Conservation (phyloP, 2,329 filamentous ascomycete species). For the Trichoderma sp. region DNA sequence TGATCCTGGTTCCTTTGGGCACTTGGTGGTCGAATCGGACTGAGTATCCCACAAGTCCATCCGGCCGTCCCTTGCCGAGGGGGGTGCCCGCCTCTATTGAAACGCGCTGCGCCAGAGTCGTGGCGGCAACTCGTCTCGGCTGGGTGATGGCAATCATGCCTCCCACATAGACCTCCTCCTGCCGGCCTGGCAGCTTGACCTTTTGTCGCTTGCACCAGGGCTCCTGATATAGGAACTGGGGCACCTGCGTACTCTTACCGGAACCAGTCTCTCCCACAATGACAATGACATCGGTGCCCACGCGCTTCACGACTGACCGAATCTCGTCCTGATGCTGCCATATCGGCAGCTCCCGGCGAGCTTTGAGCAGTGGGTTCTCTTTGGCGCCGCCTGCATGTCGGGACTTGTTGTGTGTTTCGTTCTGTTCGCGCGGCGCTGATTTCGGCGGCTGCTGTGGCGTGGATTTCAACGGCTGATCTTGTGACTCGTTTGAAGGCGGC, state of each 20-base stretch:
- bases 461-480: conserved; percentile 10
- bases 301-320: conserved; percentile 56
- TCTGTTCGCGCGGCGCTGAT: not conserved
- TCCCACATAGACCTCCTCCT: conserved; percentile 59
- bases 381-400: conserved; percentile 32
- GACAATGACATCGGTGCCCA: conserved; percentile 72
- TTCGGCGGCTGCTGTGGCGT: not conserved
- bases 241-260: conserved; percentile 95
- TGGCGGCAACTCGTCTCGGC: conserved; percentile 89
- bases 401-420: conserved; percentile 2
- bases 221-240: conserved; percentile 81
- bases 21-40: conserved; percentile 91
- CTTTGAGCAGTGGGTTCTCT: conserved; percentile 44
- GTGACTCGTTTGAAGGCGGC: not conserved
- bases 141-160: conserved; percentile 93
- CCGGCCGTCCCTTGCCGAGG: conserved; percentile 44
- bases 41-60: conserved; percentile 78
- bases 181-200: conserved; percentile 49
- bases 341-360: conserved; percentile 74
- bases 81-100: conserved; percentile 71
- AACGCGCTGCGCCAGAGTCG: conserved; percentile 84
- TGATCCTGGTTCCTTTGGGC: conserved; percentile 81
- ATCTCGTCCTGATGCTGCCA: conserved; percentile 75
- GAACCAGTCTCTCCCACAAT: conserved; percentile 93
- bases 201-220: conserved; percentile 72